Base-by-base conservation (phyloP, 176 grass and related monocot species). In the Cenchrus fungigraminus region DNA sequence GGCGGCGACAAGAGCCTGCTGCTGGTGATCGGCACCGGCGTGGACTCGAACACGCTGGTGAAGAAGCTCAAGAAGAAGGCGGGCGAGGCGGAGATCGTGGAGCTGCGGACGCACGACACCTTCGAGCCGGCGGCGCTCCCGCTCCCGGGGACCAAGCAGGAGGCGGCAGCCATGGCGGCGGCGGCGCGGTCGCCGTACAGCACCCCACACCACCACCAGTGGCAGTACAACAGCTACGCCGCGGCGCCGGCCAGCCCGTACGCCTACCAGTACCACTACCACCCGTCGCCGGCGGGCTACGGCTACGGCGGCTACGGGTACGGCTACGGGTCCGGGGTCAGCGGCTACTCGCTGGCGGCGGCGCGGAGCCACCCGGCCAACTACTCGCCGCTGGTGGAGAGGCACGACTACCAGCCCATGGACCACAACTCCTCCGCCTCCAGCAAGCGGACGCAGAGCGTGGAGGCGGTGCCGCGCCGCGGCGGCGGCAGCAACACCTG, bases 381-480 rank as follows among this genome's bases (percentile, higher is more conserved):
- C 67, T 90, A 90, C 79, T 90, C 89, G 60, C 84, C 80, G 51
- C 60, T 90, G 68, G 74, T 90, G 14, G 74, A 90, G 74, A 82
- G 55, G 84, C 89, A 90, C 51, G 79, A 90, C 68, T 75, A 90
- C 84, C 46, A 74, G 47, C 88, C 88, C 66, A 90, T 79, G 84
- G 47, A 79, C 0, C 3, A 17, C 9, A 8, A 9, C 1, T 40
- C 47, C 2, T 44, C 65, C 17, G 16, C 79, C 84, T 6, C 65
- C 37, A 2, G 50, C 42, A 65, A 19, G 57, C 15, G 6, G 49
- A 83, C 5, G 72, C 4, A 74, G 34, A 73, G 44, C 59, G 68
- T 19, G 79, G 80, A 37, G 68, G 84, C 67, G 52, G 80, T 74
- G 88, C 25, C 78, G 29, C 80, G 80, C 80, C 84, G 58, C 40